phyloP scores from a whole-genome alignment of 2,329 filamentous ascomycete genomes.

The Colletotrichum lindemuthianum region DNA sequence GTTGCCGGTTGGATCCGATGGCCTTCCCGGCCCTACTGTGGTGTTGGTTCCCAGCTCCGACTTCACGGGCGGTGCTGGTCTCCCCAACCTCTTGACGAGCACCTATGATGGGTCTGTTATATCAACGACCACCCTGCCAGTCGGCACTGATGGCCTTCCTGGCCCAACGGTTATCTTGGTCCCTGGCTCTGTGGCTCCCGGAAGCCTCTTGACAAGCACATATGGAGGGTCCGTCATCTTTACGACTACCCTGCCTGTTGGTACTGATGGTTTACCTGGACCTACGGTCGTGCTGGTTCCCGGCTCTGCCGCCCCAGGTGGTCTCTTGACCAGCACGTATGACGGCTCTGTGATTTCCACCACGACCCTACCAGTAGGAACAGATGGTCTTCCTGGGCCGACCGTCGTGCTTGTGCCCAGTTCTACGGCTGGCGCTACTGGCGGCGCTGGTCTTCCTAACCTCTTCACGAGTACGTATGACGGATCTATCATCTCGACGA shows the following conservation, averaged over 20 bases:
- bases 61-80: not conserved
- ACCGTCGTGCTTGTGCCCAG: slow-evolving; percentile 9
- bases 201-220: not conserved
- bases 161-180: slow-evolving; percentile 7
- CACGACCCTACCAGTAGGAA: no score
- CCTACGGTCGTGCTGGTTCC: slow-evolving; percentile 5
- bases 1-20: not conserved
- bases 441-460: not conserved
- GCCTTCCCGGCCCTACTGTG: not conserved
- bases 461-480: slow-evolving; percentile 11
- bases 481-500: slow-evolving; percentile 4
- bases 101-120: slow-evolving; percentile 9
- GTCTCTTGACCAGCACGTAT: not conserved
- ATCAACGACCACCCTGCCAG: not conserved
- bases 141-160: not conserved
- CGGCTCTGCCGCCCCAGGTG: not conserved
- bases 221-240: not conserved
- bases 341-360: not conserved
- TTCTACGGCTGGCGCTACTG: not conserved
- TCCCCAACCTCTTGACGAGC: not conserved
- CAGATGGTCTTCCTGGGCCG: not conserved
- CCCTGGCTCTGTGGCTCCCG: not conserved
- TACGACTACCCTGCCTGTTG: not conserved
- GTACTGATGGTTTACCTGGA: not conserved
- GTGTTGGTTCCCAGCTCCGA: slow-evolving; percentile 4